Evolutionary conservation across 148 eudicot species (phyloP).

Genomic region (Heliosperma pusillum): DNA sequence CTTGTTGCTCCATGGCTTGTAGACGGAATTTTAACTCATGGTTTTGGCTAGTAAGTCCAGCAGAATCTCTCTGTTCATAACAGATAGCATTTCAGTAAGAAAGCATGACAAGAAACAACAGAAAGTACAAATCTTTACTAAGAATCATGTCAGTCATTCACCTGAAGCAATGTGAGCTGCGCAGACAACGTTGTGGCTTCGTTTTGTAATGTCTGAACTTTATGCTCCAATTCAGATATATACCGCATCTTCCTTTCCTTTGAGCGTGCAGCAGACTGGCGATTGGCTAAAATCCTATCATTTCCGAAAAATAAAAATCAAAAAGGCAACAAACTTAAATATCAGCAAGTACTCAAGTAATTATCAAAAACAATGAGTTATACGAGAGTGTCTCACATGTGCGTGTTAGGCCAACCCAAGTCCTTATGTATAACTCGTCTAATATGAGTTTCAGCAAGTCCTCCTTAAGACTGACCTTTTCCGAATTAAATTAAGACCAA

Average conservation of each 20-base stretch:
- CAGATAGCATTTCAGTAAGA: background rate
- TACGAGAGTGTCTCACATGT: background rate
- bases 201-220: slow-evolving; percentile 88
- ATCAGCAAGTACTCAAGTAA: background rate
- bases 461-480: no score
- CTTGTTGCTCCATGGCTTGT: slow-evolving; percentile 97
- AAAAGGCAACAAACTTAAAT: background rate
- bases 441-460: no score
- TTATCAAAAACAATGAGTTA: background rate
- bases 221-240: slow-evolving; percentile 89
- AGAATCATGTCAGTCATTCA: slow-evolving; percentile 15
- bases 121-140: background rate
- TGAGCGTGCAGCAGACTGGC: slow-evolving; percentile 97
- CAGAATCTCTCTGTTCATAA: slow-evolving; percentile 67
- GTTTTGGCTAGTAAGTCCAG: slow-evolving; percentile 75
- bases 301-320: background rate
- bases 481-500: no score
- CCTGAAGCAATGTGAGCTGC: slow-evolving; percentile 89
- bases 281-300: slow-evolving; percentile 82
- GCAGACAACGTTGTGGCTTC: slow-evolving; percentile 98
- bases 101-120: background rate
- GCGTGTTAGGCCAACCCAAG: no score
- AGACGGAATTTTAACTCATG: slow-evolving; percentile 90
- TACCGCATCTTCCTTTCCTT: slow-evolving; percentile 90
- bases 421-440: no score